Base-by-base conservation (phyloP, 2,329 filamentous ascomycete genomes). In the Nemania sp. region DNA sequence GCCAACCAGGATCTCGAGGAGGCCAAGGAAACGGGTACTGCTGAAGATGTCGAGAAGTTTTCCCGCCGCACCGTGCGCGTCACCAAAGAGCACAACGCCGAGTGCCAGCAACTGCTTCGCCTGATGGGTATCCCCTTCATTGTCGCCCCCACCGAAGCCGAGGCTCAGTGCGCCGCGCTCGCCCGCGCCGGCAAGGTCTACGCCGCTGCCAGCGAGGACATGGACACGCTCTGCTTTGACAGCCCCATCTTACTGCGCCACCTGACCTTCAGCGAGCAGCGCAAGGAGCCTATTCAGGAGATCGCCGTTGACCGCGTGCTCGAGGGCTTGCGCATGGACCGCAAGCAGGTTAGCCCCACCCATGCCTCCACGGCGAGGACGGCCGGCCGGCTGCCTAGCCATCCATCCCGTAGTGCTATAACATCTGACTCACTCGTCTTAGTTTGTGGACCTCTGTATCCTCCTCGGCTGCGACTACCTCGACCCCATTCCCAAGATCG, bases 371-470 rank as follows among this genome's bases (percentile, higher is more conserved):
- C 4, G 9, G n/a, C 22, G 9, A 36, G 22, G 19, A 17, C 31
- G 6, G 12, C 34, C 24, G n/a, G n/a, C n/a, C n/a, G n/a, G n/a
- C n/a, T n/a, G n/a, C n/a, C n/a, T n/a, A n/a, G n/a, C n/a, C n/a
- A n/a, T n/a, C n/a, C n/a, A n/a, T n/a, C n/a, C n/a, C n/a, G n/a
- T n/a, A n/a, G n/a, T n/a, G n/a, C n/a, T n/a, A n/a, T n/a, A n/a
- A n/a, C n/a, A n/a, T n/a, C n/a, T n/a, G n/a, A n/a, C n/a, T n/a
- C n/a, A n/a, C n/a, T n/a, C n/a, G n/a, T 28, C 6, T 2, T 15
- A 97, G 88, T 99, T 99, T 71, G 91, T 99, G 66, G 94, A 99
- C 72, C 85, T 99, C 45, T 99, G 94, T 69, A 99, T 99, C 66
- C 83, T 99, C 9, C 88, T 99, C 40, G 94, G 94, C 64, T 99